phyloP scores from a whole-genome alignment of 2,329 filamentous ascomycete genomes.

The Cercospora sp. region DNA sequence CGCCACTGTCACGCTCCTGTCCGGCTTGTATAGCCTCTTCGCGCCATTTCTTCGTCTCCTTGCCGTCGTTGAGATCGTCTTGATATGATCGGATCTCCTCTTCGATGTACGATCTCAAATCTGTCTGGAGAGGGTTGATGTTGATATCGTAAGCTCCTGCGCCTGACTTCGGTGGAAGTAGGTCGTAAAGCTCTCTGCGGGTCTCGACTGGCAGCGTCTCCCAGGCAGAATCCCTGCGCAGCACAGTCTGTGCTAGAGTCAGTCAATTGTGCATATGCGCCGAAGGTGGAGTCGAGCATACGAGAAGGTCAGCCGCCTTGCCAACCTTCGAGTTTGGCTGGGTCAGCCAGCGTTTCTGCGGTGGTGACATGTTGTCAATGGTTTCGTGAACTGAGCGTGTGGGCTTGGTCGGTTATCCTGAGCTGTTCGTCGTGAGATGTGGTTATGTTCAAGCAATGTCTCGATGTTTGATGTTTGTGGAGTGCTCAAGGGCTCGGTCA shows the following conservation, averaged over 20 bases:
- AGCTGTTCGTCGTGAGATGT: neutral
- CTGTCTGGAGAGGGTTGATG: conserved; percentile 42
- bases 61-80: conserved; percentile 56
- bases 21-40: conserved; percentile 56
- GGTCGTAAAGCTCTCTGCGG: conserved; percentile 31
- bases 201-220: conserved; percentile 26
- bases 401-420: neutral
- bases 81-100: conserved; percentile 57
- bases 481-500: neutral
- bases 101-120: conserved; percentile 52
- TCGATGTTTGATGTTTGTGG: conserved; percentile 3
- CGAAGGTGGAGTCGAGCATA: conserved; percentile 14
- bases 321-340: conserved; percentile 31
- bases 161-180: conserved; percentile 33
- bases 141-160: conserved; percentile 41
- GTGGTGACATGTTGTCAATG: conserved; percentile 12
- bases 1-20: conserved; percentile 52
- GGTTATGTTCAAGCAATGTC: conserved; percentile 2
- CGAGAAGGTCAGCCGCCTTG: conserved; percentile 28
- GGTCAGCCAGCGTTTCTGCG: conserved; percentile 34
- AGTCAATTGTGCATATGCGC: neutral
- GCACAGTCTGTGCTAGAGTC: conserved; percentile 29
- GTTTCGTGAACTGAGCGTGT: neutral
- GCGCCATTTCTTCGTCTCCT: conserved; percentile 59
- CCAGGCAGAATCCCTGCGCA: conserved; percentile 37